Conservation (phyloP, 192 early-diverging fungal species). For the Mortierella alpina region DNA sequence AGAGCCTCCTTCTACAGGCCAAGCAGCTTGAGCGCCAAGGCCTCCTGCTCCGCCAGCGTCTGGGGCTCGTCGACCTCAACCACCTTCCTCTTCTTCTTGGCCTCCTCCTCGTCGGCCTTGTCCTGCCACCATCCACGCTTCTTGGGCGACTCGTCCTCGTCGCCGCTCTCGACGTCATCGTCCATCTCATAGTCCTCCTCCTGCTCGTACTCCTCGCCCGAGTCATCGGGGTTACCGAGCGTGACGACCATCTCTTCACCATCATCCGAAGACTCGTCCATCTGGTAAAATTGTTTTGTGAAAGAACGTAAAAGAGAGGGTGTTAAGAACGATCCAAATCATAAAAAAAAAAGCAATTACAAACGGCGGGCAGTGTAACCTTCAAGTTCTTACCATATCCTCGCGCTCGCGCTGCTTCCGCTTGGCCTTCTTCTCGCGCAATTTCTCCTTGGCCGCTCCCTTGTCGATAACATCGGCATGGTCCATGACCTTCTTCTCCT, state of each 20-base stretch:
- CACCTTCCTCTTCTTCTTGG: slow-evolving; percentile 58
- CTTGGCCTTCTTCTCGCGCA: slow-evolving; percentile 75
- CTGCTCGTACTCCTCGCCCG: slow-evolving; percentile 30
- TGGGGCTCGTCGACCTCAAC: slow-evolving; percentile 65
- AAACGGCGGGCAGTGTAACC: background rate
- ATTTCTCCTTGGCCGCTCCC: slow-evolving; percentile 70
- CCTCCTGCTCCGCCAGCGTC: slow-evolving; percentile 71
- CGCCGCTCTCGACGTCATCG: slow-evolving; percentile 12
- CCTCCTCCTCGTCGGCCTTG: slow-evolving; percentile 57
- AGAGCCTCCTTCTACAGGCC: slow-evolving; percentile 19
- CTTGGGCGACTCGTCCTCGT: slow-evolving; percentile 43
- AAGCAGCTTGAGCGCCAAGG: slow-evolving; percentile 65
- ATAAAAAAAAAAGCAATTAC: background rate
- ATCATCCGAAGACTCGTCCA: slow-evolving; percentile 34
- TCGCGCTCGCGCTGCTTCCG: slow-evolving; percentile 73
- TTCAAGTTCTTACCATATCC: slow-evolving; percentile 39
- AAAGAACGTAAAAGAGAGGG: background rate
- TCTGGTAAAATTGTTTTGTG: slow-evolving; percentile 2
- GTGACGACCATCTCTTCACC: slow-evolving; percentile 36
- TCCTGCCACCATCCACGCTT: slow-evolving; percentile 54
- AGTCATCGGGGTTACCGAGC: slow-evolving; percentile 41
- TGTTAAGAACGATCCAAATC: background rate
- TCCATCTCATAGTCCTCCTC: slow-evolving; percentile 20
- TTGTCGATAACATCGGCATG: slow-evolving; percentile 86
- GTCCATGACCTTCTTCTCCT: slow-evolving; percentile 74